These are phyloP conservation scores for Penicillium subrubescens DNA, from an alignment of 495 filamentous ascomycete genomes.

Conservation along the genomic window DNA sequence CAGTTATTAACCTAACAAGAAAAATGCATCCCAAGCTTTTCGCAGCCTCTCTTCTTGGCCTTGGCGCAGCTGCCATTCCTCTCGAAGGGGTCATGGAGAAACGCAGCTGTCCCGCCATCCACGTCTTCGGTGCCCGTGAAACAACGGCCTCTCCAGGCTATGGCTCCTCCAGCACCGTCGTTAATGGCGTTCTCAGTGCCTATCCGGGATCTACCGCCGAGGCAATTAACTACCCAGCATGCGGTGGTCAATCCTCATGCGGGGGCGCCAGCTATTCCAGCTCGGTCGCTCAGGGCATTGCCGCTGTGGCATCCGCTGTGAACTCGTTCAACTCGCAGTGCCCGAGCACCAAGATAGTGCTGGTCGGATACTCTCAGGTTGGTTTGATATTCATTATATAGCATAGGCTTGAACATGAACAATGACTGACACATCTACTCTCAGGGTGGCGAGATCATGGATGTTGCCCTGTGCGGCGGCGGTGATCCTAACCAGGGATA, in stretches of 20 bases:
- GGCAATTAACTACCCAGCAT: conserved; percentile 62
- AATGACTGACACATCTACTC: not conserved
- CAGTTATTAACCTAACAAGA: not conserved
- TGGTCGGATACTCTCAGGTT: conserved; percentile 65
- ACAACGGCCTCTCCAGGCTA: conserved; percentile 59
- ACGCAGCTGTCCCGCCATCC: conserved; percentile 51
- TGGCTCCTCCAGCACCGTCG: conserved; percentile 52
- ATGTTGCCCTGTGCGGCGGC: conserved; percentile 64
- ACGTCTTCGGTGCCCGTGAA: conserved; percentile 67
- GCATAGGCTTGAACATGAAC: not conserved
- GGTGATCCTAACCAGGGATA: conserved; percentile 54
- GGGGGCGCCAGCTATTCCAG: conserved; percentile 55
- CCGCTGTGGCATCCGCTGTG: conserved; percentile 56
- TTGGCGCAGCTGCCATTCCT: conserved; percentile 23
- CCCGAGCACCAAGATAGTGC: conserved; percentile 58
- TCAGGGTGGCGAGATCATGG: conserved; percentile 64
- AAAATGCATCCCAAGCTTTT: conserved; percentile 17
- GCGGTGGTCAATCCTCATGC: conserved; percentile 53
- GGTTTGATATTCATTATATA: not conserved
- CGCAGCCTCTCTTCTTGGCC: conserved; percentile 17
- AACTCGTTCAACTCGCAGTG: conserved; percentile 55
- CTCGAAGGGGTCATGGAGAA: conserved; percentile 22
- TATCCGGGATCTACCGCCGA: conserved; percentile 55
- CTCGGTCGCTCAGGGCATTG: conserved; percentile 53
- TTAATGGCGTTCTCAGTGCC: conserved; percentile 49